These are phyloP conservation scores for Parafenestella ontariensis DNA, from an alignment of 2,329 filamentous ascomycete genomes.

Conservation along the genomic window DNA sequence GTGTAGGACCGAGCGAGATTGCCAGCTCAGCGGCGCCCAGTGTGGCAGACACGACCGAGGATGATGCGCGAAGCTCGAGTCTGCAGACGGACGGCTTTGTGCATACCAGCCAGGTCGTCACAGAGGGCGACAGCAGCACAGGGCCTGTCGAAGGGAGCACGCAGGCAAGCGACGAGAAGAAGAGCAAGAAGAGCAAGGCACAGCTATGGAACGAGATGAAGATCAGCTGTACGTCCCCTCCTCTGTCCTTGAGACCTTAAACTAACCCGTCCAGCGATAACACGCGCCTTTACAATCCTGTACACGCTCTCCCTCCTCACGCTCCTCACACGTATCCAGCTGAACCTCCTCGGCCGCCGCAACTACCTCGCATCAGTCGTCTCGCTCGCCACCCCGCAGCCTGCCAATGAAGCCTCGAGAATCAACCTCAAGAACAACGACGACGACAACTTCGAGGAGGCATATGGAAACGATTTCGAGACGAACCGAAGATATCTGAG, in stretches of 20 bases:
- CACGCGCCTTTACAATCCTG: conserved; percentile 86
- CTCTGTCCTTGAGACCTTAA: conserved; percentile 10
- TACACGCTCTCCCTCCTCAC: conserved; percentile 91
- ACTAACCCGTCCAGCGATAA: conserved; percentile 70
- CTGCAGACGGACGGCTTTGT: conserved; percentile 82
- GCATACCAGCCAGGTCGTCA: conserved; percentile 75
- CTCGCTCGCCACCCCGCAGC: conserved; percentile 75
- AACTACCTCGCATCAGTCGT: conserved; percentile 97
- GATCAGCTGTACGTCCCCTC: conserved; percentile 77
- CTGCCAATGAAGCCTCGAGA: conserved; percentile 70
- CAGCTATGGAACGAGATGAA: conserved; percentile 98
- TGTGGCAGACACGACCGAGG: conserved; percentile 67
- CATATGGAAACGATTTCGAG: conserved; percentile 92
- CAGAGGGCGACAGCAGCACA: conserved; percentile 57
- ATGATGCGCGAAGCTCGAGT: conserved; percentile 80
- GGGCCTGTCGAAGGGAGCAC: conserved; percentile 43
- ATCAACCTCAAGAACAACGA: conserved; percentile 95
- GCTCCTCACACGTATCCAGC: conserved; percentile 90
- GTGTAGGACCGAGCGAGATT: conserved; percentile 63
- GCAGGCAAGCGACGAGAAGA: conserved; percentile 54
- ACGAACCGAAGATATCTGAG: conserved; percentile 94
- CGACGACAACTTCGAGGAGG: conserved; percentile 81
- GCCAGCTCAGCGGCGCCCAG: conserved; percentile 69
- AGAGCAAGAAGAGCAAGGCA: conserved; percentile 80
- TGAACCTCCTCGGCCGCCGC: conserved; percentile 92